phyloP scores from a whole-genome alignment of 768 basidiomycete genomes.

The Clavaria fumosa region DNA sequence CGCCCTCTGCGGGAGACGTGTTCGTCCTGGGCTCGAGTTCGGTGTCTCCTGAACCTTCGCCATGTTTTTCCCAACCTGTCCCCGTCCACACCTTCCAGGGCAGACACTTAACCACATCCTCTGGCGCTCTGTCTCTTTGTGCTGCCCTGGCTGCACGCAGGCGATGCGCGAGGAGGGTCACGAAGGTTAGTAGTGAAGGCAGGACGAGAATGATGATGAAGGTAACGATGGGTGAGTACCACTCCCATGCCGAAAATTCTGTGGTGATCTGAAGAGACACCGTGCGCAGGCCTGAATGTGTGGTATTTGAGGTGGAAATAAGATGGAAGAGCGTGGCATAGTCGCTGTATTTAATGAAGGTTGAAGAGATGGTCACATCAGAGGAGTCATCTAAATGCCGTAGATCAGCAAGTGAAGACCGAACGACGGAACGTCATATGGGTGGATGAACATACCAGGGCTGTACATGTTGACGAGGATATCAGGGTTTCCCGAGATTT shows the following conservation, averaged over 20 bases:
- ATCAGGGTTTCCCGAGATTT: constrained; percentile 50
- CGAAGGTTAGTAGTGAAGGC: constrained; percentile 76
- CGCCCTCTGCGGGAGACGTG: constrained; percentile 17
- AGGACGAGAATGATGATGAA: constrained; percentile 80
- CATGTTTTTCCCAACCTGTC: constrained; percentile 66
- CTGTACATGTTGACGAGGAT: constrained; percentile 84
- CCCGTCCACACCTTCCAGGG: constrained; percentile 80
- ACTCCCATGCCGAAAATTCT: constrained; percentile 77
- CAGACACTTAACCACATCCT: constrained; percentile 59
- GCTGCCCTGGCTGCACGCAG: constrained; percentile 72
- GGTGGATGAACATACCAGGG: constrained; percentile 39
- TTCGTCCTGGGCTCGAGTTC: constrained; percentile 17
- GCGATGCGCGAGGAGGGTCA: constrained; percentile 82
- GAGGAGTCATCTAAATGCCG: constrained; percentile 65
- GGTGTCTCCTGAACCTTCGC: constrained; percentile 22
- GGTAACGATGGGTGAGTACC: constrained; percentile 83
- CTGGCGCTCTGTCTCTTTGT: constrained; percentile 70
- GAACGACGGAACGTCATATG: constrained; percentile 5
- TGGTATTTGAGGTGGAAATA: constrained; percentile 60
- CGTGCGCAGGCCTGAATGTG: constrained; percentile 62
- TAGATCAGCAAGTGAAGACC: constrained; percentile 5
- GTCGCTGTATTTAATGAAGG: constrained; percentile 77
- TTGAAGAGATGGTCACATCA: constrained; percentile 70
- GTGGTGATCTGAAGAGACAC: constrained; percentile 64
- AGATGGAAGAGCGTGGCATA: constrained; percentile 57